Evolutionary conservation across 2,329 filamentous ascomycete species (phyloP).

Genomic region (Fusarium fujikuroi): DNA sequence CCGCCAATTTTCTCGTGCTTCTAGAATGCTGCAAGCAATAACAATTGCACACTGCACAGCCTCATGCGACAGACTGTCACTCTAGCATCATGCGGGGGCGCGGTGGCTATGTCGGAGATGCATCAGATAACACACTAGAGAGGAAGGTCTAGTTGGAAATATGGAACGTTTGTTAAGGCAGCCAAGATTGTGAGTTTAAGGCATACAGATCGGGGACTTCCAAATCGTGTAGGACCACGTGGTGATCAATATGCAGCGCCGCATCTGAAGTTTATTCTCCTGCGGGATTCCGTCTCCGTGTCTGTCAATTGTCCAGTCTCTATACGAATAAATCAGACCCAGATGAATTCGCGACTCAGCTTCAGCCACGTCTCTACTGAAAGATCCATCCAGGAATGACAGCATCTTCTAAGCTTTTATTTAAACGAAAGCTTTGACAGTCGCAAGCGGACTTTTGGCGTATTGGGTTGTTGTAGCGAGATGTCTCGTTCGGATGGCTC

Average conservation of each 20-base stretch:
- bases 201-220: constrained; percentile 8
- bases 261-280: not conserved
- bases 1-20: not conserved
- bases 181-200: not conserved
- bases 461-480: not conserved
- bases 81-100: not conserved
- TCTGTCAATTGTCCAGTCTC: not conserved
- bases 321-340: not conserved
- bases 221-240: not conserved
- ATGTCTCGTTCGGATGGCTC: not conserved
- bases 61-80: not conserved
- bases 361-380: not conserved
- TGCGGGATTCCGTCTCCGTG: not conserved
- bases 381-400: not conserved
- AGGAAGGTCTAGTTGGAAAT: not conserved
- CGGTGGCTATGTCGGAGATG: constrained; percentile 7
- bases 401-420: not conserved
- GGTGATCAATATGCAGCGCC: not conserved
- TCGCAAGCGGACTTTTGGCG: constrained; percentile 1
- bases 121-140: not conserved
- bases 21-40: constrained; percentile 8
- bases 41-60: not conserved
- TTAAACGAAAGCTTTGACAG: not conserved
- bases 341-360: not conserved
- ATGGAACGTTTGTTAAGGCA: not conserved